Conservation (phyloP, 495 filamentous ascomycete species). For the Tetracladium setigerum region DNA sequence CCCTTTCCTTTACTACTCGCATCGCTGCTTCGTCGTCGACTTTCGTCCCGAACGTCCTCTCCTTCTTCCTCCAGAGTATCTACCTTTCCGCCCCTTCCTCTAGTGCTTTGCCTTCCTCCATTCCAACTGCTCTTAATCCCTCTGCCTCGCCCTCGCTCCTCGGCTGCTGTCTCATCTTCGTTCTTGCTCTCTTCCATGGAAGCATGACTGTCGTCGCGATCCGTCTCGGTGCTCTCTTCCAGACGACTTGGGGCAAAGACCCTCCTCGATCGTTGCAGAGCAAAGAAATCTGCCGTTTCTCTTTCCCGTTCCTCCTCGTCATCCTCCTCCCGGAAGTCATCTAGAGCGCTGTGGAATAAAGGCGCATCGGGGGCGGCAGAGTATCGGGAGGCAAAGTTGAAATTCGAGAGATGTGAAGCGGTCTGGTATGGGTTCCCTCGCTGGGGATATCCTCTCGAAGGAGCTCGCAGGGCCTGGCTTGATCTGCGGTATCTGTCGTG, state of each 20-base stretch:
- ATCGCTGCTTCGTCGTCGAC: slow-evolving; percentile 24
- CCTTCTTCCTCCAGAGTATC: slow-evolving; percentile 33
- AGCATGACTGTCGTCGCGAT: slow-evolving; percentile 53
- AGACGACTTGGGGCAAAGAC: slow-evolving; percentile 76
- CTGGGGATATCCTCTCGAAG: slow-evolving; percentile 13
- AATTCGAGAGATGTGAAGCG: slow-evolving; percentile 61
- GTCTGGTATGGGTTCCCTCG: slow-evolving; percentile 64
- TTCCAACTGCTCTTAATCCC: slow-evolving; percentile 58
- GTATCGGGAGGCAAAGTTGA: slow-evolving; percentile 71
- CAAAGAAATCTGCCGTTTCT: slow-evolving; percentile 89
- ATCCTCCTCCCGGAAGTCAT: slow-evolving; percentile 80
- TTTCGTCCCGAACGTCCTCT: slow-evolving; percentile 49
- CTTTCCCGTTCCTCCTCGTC: slow-evolving; percentile 86
- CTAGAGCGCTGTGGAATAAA: slow-evolving; percentile 75
- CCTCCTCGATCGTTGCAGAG: slow-evolving; percentile 78
- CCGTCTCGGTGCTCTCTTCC: slow-evolving; percentile 73
- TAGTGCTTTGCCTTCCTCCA: slow-evolving; percentile 38
- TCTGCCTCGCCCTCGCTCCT: slow-evolving; percentile 37
- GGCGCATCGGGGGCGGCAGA: slow-evolving; percentile 63
- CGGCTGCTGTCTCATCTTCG: slow-evolving; percentile 22
- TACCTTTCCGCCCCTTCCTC: slow-evolving; percentile 18
- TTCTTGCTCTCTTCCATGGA: slow-evolving; percentile 47
- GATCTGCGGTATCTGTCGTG: slow-evolving; percentile 32
- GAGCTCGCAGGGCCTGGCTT: slow-evolving; percentile 9
- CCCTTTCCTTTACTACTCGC: slow-evolving; percentile 50